phyloP scores from a whole-genome alignment of 2,329 filamentous ascomycete species.

The Talaromyces sp. region DNA sequence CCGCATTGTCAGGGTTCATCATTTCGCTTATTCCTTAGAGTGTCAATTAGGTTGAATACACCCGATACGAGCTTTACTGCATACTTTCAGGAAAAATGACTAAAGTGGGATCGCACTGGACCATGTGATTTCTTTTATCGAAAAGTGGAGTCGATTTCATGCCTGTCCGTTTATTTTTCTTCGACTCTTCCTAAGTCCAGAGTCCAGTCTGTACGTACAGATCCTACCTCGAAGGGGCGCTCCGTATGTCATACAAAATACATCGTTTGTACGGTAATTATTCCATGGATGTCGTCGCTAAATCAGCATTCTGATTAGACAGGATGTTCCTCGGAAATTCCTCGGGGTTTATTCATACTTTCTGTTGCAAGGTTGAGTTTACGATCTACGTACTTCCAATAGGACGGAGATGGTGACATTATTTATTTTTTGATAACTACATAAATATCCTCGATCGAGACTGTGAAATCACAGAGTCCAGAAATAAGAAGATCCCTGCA shows the following conservation, averaged over 20 bases:
- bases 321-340: background rate
- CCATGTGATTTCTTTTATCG: conserved; percentile 7
- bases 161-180: conserved; percentile 4
- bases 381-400: background rate
- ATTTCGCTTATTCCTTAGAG: background rate
- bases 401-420: background rate
- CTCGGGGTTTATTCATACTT: background rate
- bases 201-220: background rate
- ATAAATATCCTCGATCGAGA: too few species aligned
- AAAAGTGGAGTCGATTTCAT: conserved; percentile 10
- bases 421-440: too few species aligned
- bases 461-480: too few species aligned
- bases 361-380: background rate
- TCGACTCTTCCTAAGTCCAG: background rate
- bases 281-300: background rate
- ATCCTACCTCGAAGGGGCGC: background rate
- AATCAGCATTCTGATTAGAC: background rate
- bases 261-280: background rate
- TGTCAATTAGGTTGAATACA: background rate
- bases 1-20: background rate
- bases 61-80: background rate
- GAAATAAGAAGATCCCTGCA: background rate
- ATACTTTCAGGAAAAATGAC: background rate
- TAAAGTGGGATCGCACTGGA: background rate
- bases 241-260: background rate